Evolutionary conservation across 129 eudicot species (phyloP), one percentile per base, ranked within the genome.

Genomic region (Arctium minus): DNA sequence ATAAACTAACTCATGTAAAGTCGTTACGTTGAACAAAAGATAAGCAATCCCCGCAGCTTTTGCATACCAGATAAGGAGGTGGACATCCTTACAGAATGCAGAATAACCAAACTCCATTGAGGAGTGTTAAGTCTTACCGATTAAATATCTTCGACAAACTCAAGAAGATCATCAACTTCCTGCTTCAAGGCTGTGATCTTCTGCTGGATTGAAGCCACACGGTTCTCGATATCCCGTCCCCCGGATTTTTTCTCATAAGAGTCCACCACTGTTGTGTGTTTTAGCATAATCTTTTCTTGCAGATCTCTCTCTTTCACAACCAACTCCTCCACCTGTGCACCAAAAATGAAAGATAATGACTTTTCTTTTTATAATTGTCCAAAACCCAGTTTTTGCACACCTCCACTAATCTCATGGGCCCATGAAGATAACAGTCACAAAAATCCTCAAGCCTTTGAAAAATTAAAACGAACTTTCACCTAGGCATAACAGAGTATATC

Each of bases 141-240:
- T 83, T 85, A 95, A 37, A 95, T 91, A 86, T 90, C 93, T 79
- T 93, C 98, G 42, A 96, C 81, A 36, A 93, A 80, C 80, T 93
- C 98, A 29, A 96, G 87, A 82, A 96, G 98, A 78, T 93, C 94
- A 67, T 93, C 97, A 70, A 96, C 91, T 85, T 96, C 99, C 89
- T 91, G 97, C 82, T 92, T 93, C 94, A 91, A 89, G 40, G 81
- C 81, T 17, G 91, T 68, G 60, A 96, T 85, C 85, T 86, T 96
- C 89, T 93, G 99, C 87, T 96, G 99, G 84, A 91, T 82, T 39
- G 88, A 38, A 53, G 94, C 94, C 70, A 96, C 87, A 56, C 97
- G 95, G 70, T 85, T 96, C 85, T 96, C 99, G 17, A 87, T 82
- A 64, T 96, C 99, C 27, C 90, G 87, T 8, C 94, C 93, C 50